Evolutionary conservation across 208 protist species (phyloP), one percentile per base, ranked within the genome.

Genomic region (Phytomonas serpens): DNA sequence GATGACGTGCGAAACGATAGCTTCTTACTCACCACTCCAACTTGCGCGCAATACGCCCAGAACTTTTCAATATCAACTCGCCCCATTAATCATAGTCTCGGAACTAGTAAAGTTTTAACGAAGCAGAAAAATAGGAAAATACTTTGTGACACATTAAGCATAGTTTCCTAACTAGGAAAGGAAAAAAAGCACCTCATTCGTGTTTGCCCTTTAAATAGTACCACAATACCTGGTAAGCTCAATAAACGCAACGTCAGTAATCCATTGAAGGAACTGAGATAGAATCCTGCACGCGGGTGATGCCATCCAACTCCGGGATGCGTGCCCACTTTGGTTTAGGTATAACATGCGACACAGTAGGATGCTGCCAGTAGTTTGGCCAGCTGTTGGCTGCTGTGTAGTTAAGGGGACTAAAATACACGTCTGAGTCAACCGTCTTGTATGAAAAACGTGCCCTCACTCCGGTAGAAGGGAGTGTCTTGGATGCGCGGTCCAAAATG

Each of bases 291-390:
- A 97, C 92, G 63, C 92, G 88, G 9, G 92, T 97, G 68, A 97
- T 97, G 16, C 88, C 88, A 31, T 84, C 89, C n/a, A 97, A 79
- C 69, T 94, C 83, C 9, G 80, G 80, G 33, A 88, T 78, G 27
- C 92, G 84, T 27, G 81, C 71, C 89, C 89, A 97, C 42, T 81
- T 80, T 32, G 87, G 85, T 64, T 79, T 73, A 31, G 92, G 92
- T n/a, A 97, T 81, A 0, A 97, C 88, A 68, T 97, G 89, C 29
- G 47, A 64, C 69, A 69, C 47, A 16, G 83, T 91, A 2, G 86
- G 85, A 71, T 97, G 92, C 73, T 97, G 92, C 92, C 92, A 97
- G 69, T 86, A 95, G 74, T 97, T 93, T 29, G 92, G 92, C 79
- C 79, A 95, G 34, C 78, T 82, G 77, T 95, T 95, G 23, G 86